Percentiles rank a stretch among this genome's conserved stretches.
These are phyloP conservation scores for Metschnikowia proteae DNA, from an alignment of 805 yeast genomes.

Conservation along the genomic window DNA sequence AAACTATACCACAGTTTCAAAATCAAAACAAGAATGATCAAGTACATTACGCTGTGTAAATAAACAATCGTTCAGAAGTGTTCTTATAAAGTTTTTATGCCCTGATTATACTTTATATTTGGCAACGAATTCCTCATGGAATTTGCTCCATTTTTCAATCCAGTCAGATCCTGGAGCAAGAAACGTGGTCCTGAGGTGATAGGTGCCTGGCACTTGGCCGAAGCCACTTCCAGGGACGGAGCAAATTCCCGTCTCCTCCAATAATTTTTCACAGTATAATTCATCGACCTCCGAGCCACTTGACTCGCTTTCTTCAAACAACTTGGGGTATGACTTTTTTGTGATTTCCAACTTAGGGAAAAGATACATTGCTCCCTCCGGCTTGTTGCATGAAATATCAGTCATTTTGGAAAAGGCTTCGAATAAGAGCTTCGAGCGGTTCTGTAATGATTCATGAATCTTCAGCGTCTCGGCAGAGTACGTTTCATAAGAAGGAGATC, in stretches of 20 bases:
- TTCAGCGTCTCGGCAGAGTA: constrained; percentile 59
- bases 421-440: constrained; percentile 62
- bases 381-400: constrained; percentile 81
- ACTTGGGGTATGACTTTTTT: constrained; percentile 42
- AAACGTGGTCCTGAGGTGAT: constrained; percentile 93
- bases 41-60: neutral
- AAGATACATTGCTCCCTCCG: constrained; percentile 97
- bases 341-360: constrained; percentile 78
- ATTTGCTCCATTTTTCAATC: constrained; percentile 72
- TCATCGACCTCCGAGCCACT: constrained; percentile 70
- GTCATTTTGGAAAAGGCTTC: constrained; percentile 72
- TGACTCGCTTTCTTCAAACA: constrained; percentile 57
- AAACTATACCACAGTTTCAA: constrained; percentile 16
- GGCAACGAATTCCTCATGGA: constrained; percentile 70
- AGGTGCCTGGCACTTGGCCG: constrained; percentile 87
- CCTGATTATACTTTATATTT: constrained; percentile 35
- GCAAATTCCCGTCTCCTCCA: constrained; percentile 90
- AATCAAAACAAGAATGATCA: neutral
- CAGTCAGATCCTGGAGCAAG: constrained; percentile 93
- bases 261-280: constrained; percentile 77
- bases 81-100: neutral
- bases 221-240: constrained; percentile 98
- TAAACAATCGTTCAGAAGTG: neutral
- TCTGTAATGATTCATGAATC: constrained; percentile 59
- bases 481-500: constrained; percentile 68